Evolutionary conservation across 306 rosid species (phyloP).

Genomic region (Pyrus communis): DNA sequence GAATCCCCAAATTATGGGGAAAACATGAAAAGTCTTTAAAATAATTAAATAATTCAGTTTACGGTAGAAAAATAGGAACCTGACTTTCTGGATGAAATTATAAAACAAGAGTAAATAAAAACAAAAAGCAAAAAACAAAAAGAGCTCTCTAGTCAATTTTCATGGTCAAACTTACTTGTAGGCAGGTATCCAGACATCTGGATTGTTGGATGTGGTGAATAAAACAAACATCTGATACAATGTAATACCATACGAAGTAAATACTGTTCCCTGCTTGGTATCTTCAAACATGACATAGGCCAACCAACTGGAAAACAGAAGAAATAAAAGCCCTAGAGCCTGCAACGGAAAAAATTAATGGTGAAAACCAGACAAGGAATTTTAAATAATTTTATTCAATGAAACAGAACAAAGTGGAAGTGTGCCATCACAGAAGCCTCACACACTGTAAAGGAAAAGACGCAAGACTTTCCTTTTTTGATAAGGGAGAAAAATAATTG

Average conservation of each 20-base stretch:
- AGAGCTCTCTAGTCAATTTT: conserved; percentile 1
- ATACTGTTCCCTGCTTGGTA: conserved; percentile 67
- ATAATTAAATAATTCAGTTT: neutral
- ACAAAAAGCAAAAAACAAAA: neutral
- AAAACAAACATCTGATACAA: conserved; percentile 77
- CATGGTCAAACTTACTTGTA: conserved; percentile 66
- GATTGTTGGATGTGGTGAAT: conserved; percentile 90
- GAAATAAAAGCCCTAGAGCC: conserved; percentile 84
- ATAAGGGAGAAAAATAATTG: neutral
- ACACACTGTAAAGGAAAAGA: neutral
- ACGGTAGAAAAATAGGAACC: neutral
- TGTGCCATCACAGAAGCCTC: neutral
- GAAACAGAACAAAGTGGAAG: neutral
- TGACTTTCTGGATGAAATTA: neutral
- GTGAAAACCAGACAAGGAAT: neutral
- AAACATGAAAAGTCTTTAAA: neutral
- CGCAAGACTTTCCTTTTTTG: neutral
- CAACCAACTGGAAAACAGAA: conserved; percentile 89
- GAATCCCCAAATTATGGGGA: neutral
- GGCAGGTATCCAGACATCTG: conserved; percentile 99
- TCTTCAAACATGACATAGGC: conserved; percentile 96
- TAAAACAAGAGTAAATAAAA: neutral
- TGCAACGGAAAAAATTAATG: conserved; percentile 36
- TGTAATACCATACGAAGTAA: conserved; percentile 77
- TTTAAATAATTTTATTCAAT: neutral